phyloP scores from a whole-genome alignment of 1,284 basidiomycete genomes.

The Puccinia brachypodii region DNA sequence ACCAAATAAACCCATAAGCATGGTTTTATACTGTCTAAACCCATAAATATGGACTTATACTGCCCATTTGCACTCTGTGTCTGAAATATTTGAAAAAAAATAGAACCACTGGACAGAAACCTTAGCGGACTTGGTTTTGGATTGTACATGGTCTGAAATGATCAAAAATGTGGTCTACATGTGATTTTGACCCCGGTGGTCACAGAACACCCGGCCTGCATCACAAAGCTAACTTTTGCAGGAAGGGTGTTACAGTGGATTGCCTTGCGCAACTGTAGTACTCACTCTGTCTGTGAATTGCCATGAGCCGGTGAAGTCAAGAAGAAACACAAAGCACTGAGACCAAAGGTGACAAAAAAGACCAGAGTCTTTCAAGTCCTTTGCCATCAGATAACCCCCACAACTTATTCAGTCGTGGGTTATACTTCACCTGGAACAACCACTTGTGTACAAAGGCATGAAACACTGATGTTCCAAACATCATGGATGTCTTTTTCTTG shows the following conservation, averaged over 20 bases:
- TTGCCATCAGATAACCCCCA: neutral
- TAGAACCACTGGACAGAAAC: neutral
- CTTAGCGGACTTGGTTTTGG: neutral
- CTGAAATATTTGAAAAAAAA: neutral
- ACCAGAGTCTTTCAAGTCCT: neutral
- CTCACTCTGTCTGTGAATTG: no score
- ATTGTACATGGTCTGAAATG: neutral
- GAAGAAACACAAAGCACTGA: neutral
- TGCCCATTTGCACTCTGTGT: neutral
- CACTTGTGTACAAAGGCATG: neutral
- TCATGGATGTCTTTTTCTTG: neutral
- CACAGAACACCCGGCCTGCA: neutral
- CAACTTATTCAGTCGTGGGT: neutral
- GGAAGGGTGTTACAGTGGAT: neutral
- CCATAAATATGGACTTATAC: neutral
- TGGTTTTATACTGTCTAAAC: no score
- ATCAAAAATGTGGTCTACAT: slow-evolving; percentile 1
- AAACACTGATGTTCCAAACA: slow-evolving; percentile 13
- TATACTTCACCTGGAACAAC: neutral
- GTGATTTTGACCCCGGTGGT: neutral
- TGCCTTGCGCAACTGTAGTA: neutral
- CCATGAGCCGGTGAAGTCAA: neutral
- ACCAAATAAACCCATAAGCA: neutral
- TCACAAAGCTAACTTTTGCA: neutral
- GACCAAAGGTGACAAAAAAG: neutral